Evolutionary conservation across 2,329 filamentous ascomycete species (phyloP), one percentile per base, ranked within the genome.

Genomic region (Ophiostoma perfectum): DNA sequence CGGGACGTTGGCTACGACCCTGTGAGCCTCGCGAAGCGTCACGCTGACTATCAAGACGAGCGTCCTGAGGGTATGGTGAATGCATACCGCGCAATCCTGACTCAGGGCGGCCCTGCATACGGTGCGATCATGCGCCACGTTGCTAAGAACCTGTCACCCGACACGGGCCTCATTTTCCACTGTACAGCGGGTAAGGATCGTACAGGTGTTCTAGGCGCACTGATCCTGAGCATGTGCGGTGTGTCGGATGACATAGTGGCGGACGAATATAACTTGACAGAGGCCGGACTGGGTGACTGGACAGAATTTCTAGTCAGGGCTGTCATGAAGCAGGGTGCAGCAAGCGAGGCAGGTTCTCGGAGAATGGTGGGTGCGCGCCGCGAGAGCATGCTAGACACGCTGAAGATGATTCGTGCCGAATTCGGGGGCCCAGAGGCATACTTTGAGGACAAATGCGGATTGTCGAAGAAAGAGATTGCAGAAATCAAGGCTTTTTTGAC

Each of bases 151-250:
- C 62, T 45, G 1, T n/a, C 42, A 2, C 14, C 66, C 39, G 27
- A 67, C 12, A 41, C 38, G 5, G 67, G 65, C 8, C 55, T 69
- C 5, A 66, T 70, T 12, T 62, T 92, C 7, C 90, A 93, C 74
- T 93, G 90, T 76, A 90, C 89, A 0, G 89, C 88, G 0, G 90
- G 90, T 12, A 93, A 93, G 77, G 90, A 93, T 76, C 82, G 90
- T 60, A 93, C 90, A 0, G 90, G 90, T 2, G 82, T 93, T 4
- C 78, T 92, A 62, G 84, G 86, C 65, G 90, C 88, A 3, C 73
- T 93, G 55, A 75, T 93, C 8, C 80, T 92, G 52, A 78, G 83
- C 39, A 80, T 92, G 41, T 86, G 86, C 8, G 87, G 87, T 4
- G 86, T 91, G 0, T 77, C 81, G 1, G 82, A 87, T 71, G 79